Conservation (phyloP, 2,329 filamentous ascomycete species). For the Cryphonectria nitschkei region DNA sequence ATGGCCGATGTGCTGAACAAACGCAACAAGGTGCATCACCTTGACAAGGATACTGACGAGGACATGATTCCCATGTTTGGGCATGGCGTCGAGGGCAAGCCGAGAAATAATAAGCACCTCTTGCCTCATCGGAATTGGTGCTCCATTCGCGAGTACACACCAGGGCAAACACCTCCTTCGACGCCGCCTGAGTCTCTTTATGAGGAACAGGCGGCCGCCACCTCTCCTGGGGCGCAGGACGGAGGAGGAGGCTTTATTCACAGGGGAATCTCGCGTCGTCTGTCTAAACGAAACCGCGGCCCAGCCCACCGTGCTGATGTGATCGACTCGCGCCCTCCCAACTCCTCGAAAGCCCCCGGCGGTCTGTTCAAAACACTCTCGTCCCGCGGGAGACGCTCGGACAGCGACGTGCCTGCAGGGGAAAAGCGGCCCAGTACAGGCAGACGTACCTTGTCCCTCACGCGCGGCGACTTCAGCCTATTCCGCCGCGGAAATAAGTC, state of each 20-base stretch:
- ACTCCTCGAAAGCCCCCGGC: slow-evolving; percentile 47
- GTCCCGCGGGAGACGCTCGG: slow-evolving; percentile 41
- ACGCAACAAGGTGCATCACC: slow-evolving; percentile 79
- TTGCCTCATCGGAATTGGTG: slow-evolving; percentile 95
- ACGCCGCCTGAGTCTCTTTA: slow-evolving; percentile 62
- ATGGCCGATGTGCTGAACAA: slow-evolving; percentile 92
- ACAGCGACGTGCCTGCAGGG: slow-evolving; percentile 35
- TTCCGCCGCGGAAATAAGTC: slow-evolving; percentile 48
- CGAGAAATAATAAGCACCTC: slow-evolving; percentile 87
- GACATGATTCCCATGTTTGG: slow-evolving; percentile 94
- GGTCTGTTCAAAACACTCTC: slow-evolving; percentile 50
- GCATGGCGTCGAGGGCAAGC: slow-evolving; percentile 85
- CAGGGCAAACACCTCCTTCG: slow-evolving; percentile 71
- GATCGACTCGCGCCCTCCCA: slow-evolving; percentile 52
- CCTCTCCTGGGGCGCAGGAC: slow-evolving; percentile 40
- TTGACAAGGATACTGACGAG: slow-evolving; percentile 82
- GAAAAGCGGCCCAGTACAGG: slow-evolving; percentile 46
- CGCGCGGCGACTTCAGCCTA: slow-evolving; percentile 55
- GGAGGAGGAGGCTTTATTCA: slow-evolving; percentile 13
- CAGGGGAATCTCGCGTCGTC: slow-evolving; percentile 49
- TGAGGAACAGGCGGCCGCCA: slow-evolving; percentile 44
- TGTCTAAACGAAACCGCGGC: slow-evolving; percentile 44
- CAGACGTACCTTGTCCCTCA: slow-evolving; percentile 64
- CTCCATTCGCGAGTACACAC: slow-evolving; percentile 82
- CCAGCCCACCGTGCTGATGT: slow-evolving; percentile 44